Evolutionary conservation across 2,329 filamentous ascomycete genomes (phyloP), one percentile per base, ranked within the genome.

Genomic region (Paecilomyces niveus): DNA sequence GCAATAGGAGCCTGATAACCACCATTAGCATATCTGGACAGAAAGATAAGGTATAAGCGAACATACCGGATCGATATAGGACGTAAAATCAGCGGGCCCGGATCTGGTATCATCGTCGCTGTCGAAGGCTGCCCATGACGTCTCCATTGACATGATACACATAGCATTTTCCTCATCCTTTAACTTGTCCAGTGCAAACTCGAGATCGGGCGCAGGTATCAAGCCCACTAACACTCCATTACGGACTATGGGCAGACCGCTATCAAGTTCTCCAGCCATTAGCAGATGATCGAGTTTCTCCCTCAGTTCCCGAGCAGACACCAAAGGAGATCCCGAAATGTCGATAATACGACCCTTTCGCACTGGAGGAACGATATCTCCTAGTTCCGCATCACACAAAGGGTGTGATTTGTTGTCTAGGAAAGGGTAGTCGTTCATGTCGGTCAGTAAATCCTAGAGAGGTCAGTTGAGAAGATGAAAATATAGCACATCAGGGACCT

Each of bases 391-490:
- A 0, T 92, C 96, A 72, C 97, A 96, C 18, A 95, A 81, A 1
- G 93, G 92, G 65, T 95, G 92, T 61, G 92, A 85, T 73, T 97
- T 97, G 76, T 95, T 96, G 75, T 96, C 92, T n/a, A 99, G 83
- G 77, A 95, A 97, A 0, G 94, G 94, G 64, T 97, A 99, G 2
- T 90, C 89, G 74, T 99, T 97, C 89, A 99, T 93, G 70, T 94
- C 92, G 0, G 92, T 97, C 18, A 97, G 80, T 10, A 97, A 83
- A 70, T 97, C 94, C 85, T 89, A 66, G 6, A 32, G 3, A 35
- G 13, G 56, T 73, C 56, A 71, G 65, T 57, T 21, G 10, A 26
- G 50, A 18, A 24, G 26, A 18, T n/a, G 6, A 52, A n/a, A n/a
- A 26, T 9, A 29, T 52, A 52, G 2, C 32, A 4, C 10, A 5